A percentile compares a stretch with the other conserved stretches of the same genome.
Conservation (phyloP, 768 basidiomycete species). For the Lanmaoa pseudosensibilis region DNA sequence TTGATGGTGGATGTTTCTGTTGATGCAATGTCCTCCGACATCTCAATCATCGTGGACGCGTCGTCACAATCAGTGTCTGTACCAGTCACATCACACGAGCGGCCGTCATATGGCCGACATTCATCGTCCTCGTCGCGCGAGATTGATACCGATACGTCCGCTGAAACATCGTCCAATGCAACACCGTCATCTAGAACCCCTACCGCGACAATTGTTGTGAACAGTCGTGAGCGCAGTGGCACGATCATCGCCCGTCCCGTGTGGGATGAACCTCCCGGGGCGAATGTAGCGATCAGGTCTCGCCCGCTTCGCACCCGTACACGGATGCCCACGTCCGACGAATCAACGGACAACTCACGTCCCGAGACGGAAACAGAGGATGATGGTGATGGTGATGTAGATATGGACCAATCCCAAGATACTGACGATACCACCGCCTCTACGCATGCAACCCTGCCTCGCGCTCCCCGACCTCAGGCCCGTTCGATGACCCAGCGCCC, state of each 20-base stretch:
- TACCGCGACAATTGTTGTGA: constrained; percentile 58
- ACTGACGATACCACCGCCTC: constrained; percentile 32
- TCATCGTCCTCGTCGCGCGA: constrained; percentile 34
- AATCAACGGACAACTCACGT: constrained; percentile 51
- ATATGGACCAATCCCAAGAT: constrained; percentile 46
- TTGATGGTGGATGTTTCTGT: constrained; percentile 32
- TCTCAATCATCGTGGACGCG: constrained; percentile 22
- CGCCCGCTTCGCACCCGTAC: constrained; percentile 33
- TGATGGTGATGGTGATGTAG: constrained; percentile 57
- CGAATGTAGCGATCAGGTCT: constrained; percentile 28
- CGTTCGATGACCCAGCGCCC: constrained; percentile 37
- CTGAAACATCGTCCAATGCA: constrained; percentile 57
- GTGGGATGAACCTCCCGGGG: constrained; percentile 47
- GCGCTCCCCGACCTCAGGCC: constrained; percentile 24
- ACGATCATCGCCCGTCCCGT: constrained; percentile 67
- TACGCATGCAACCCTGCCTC: constrained; percentile 33
- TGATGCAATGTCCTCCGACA: constrained; percentile 20
- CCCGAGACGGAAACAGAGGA: constrained; percentile 80
- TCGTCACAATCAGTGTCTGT: constrained; percentile 20
- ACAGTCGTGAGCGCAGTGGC: constrained; percentile 68
- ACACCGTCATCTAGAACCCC: constrained; percentile 66
- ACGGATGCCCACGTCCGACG: constrained; percentile 38
- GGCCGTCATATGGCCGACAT: constrained; percentile 20
- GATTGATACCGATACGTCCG: constrained; percentile 60
- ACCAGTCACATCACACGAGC: constrained; percentile 20